phyloP scores from a whole-genome alignment of 2,329 filamentous ascomycete genomes.

The Ophiostoma pallidulum region DNA sequence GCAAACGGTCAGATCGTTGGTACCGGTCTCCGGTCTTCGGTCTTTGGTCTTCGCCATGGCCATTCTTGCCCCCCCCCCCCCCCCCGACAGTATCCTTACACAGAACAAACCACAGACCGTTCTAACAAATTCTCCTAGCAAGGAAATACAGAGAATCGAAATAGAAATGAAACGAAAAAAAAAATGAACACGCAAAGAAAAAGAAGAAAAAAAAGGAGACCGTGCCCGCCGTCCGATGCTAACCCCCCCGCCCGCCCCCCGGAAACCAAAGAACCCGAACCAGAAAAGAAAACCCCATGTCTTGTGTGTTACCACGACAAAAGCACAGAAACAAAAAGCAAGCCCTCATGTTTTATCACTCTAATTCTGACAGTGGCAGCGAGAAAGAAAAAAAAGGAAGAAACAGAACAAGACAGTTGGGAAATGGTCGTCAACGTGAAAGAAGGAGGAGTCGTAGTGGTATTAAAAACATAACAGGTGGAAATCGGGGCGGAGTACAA shows the following conservation, averaged over 20 bases:
- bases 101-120: not conserved
- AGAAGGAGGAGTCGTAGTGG: not conserved
- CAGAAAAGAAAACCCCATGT: slow-evolving; percentile 3
- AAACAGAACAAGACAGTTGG: slow-evolving; percentile 4
- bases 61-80: too few species aligned
- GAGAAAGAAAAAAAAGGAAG: not conserved
- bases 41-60: too few species aligned
- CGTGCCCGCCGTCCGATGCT: slow-evolving; percentile 8
- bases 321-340: not conserved
- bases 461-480: slow-evolving; percentile 10
- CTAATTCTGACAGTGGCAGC: slow-evolving; percentile 1
- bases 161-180: not conserved
- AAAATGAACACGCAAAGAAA: not conserved
- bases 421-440: not conserved
- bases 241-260: too few species aligned
- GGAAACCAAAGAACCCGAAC: slow-evolving; percentile 2
- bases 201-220: not conserved
- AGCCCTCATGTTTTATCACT: slow-evolving; percentile 4
- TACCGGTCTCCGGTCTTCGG: too few species aligned
- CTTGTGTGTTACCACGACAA: slow-evolving; percentile 11
- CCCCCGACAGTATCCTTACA: slow-evolving; percentile 1
- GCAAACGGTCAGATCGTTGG: too few species aligned
- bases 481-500: slow-evolving; percentile 9
- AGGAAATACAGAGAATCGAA: not conserved
- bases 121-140: not conserved